phyloP scores from a whole-genome alignment of 2,329 filamentous ascomycete genomes.

The Aspergillus spinulosporus region DNA sequence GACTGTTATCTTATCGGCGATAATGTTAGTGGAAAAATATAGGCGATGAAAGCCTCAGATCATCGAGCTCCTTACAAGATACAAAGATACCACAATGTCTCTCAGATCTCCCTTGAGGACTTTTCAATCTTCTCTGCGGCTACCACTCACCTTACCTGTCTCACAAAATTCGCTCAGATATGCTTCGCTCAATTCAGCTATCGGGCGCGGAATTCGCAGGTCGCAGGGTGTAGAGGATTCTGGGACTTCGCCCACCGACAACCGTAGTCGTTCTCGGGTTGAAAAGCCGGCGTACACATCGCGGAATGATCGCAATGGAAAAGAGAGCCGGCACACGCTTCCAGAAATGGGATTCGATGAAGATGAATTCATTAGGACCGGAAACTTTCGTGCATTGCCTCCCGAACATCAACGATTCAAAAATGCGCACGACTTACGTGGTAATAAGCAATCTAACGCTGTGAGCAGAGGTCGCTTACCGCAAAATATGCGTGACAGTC shows the following conservation, averaged over 20 bases:
- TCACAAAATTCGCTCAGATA: conserved; percentile 36
- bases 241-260: background rate
- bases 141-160: conserved; percentile 11
- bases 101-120: background rate
- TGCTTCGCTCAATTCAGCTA: conserved; percentile 66
- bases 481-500: background rate
- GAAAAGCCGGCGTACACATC: background rate
- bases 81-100: conserved; percentile 8
- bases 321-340: background rate
- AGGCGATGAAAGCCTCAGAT: background rate
- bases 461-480: too few relatives aligned
- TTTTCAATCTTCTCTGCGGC: conserved; percentile 13
- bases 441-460: too few relatives aligned
- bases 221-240: conserved; percentile 27
- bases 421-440: background rate
- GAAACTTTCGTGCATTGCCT: conserved; percentile 30
- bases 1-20: conserved; percentile 25
- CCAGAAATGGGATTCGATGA: conserved; percentile 21
- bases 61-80: background rate
- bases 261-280: background rate
- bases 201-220: conserved; percentile 64
- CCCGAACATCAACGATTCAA: conserved; percentile 24
- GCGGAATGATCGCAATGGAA: background rate
- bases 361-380: conserved; percentile 34
- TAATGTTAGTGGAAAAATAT: conserved; percentile 2